Conservation (phyloP, 208 protist species). For the Trypanosoma congolense region DNA sequence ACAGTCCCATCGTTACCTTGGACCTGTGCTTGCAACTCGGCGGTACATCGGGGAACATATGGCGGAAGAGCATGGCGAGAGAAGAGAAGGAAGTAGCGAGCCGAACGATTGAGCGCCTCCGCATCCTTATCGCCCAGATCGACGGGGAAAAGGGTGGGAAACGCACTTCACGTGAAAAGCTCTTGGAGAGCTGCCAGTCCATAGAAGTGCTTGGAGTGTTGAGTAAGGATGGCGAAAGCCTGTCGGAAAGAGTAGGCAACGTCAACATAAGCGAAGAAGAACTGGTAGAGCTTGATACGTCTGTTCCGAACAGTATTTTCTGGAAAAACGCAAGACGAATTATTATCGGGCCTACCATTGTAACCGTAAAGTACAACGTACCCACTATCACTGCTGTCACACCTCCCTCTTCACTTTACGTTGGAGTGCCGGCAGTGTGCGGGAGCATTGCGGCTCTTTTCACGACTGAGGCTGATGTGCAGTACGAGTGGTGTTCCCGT, state of each 20-base stretch:
- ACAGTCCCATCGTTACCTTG: conserved; percentile 24
- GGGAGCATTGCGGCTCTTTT: conserved; percentile 54
- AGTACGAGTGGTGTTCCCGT: conserved; percentile 69
- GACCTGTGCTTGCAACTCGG: conserved; percentile 28
- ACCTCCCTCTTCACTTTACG: conserved; percentile 47
- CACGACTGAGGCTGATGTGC: conserved; percentile 27
- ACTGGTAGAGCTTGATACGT: conserved; percentile 35
- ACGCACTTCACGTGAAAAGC: conserved; percentile 32
- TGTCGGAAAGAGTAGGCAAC: conserved; percentile 7
- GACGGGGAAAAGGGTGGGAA: conserved; percentile 23
- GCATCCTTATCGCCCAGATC: conserved; percentile 51
- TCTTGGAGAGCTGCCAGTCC: conserved; percentile 42
- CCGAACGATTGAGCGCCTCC: conserved; percentile 75
- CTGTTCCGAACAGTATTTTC: conserved; percentile 50
- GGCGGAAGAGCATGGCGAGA: conserved; percentile 74
- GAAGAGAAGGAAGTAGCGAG: conserved; percentile 42
- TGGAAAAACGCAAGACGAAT: conserved; percentile 51
- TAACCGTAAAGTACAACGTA: conserved; percentile 64
- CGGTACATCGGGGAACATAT: conserved; percentile 9
- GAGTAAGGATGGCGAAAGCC: conserved; percentile 4
- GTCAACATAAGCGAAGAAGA: background rate
- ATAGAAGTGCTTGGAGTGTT: conserved; percentile 42
- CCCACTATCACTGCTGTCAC: conserved; percentile 67
- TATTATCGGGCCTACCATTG: conserved; percentile 30
- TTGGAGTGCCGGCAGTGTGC: conserved; percentile 72